Evolutionary conservation across 768 basidiomycete species (phyloP).

Genomic region (Saitozyma podzolica): DNA sequence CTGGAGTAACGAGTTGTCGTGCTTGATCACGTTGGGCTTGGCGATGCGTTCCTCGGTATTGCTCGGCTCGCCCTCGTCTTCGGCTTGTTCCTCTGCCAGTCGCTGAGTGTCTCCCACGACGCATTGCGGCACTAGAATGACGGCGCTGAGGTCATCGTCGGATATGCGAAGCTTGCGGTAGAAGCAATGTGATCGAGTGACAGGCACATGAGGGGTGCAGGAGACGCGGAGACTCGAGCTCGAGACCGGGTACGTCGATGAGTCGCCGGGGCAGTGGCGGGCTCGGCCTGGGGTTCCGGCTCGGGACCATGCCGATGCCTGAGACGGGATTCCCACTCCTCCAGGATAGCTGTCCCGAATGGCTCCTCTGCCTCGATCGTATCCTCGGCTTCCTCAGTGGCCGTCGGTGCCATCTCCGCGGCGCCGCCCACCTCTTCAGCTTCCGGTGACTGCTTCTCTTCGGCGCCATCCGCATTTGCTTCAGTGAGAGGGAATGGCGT

Average conservation of each 20-base stretch:
- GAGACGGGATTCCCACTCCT: too few relatives aligned
- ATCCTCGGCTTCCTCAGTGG: slow-evolving; percentile 6
- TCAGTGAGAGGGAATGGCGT: neutral
- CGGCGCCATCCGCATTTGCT: too few relatives aligned
- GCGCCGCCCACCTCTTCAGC: too few relatives aligned
- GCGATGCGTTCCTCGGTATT: slow-evolving; percentile 28
- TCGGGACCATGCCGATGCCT: too few relatives aligned
- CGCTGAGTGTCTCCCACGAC: slow-evolving; percentile 22
- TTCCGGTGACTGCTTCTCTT: too few relatives aligned
- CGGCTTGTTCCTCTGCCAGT: slow-evolving; percentile 24
- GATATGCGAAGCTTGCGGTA: slow-evolving; percentile 43
- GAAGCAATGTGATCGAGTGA: slow-evolving; percentile 47
- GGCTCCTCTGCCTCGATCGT: neutral
- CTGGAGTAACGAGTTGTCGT: slow-evolving; percentile 17
- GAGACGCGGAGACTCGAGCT: slow-evolving; percentile 8
- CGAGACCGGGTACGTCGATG: slow-evolving; percentile 15
- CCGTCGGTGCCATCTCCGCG: slow-evolving; percentile 1
- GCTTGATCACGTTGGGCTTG: slow-evolving; percentile 12
- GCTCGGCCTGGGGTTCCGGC: neutral
- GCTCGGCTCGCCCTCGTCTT: slow-evolving; percentile 31
- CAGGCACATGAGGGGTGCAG: slow-evolving; percentile 16
- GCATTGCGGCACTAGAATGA: slow-evolving; percentile 43
- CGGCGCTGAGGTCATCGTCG: slow-evolving; percentile 25
- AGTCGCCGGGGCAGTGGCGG: neutral
- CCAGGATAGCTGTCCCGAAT: too few relatives aligned